Base-by-base conservation (phyloP, 2,329 filamentous ascomycete species). In the Pseudogymnoascus sp. region DNA sequence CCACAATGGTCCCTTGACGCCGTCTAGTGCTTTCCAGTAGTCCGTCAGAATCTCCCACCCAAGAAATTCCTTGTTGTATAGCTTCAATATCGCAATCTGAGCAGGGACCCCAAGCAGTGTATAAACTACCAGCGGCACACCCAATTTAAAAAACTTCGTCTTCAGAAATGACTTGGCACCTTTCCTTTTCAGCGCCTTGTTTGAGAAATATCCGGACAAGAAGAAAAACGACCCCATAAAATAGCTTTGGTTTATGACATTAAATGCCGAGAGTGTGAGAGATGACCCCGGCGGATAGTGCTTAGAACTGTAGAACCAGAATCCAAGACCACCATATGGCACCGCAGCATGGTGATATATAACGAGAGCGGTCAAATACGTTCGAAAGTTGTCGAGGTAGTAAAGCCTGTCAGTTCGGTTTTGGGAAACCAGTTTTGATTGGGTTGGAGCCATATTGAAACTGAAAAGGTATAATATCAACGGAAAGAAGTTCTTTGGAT, bases 211-310 rank as follows among this genome's bases (percentile, higher is more conserved):
- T n/a, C 62, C 47, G 2, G 62, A 58, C 2, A 62, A 43, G 37
- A 54, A 62, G 50, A 63, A 63, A 47, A 63, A 63, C 4, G 57
- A 60, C 11, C 47, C 61, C 61, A 63, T 63, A 41, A 63, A 63
- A 28, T 37, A 62, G n/a, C 41, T 54, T 18, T 63, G 57, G 16
- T 63, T 60, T 6, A 60, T 4, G n/a, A 43, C 57, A 22, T 63
- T 63, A 41, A 63, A 63, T 8, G 57, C 41, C 14, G 60, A 30
- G 22, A 63, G 60, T 18, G 33, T 12, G 2, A 36, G 37, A 12
- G 60, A 62, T 14, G 60, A 60, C 6, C 41, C 60, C 1, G 41
- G 33, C 2, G 22, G 16, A 11, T 62, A 18, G 18, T 33, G 54
- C 4, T 58, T 28, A 39, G 62, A 62, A 12, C 22, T 36, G 54